Percentiles rank a stretch among this genome's conserved stretches.
Evolutionary conservation across 1,139 yeast species (phyloP).

Genomic region (Zygoascus sp.): DNA sequence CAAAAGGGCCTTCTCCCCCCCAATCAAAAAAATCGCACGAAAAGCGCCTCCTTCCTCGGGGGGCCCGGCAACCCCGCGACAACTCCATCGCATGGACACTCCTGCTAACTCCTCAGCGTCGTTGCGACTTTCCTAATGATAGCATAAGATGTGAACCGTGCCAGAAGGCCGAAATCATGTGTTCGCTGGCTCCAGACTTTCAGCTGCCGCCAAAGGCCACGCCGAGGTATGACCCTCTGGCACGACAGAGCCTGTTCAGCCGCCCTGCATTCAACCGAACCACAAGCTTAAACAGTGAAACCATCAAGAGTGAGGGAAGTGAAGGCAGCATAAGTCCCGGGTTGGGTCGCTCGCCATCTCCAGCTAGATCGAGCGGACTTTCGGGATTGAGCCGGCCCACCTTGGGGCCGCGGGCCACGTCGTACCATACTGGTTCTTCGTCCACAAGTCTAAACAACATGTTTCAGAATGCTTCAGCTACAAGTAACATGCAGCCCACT

Average conservation of each 20-base stretch:
- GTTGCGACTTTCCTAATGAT: conserved; percentile 32
- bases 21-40: too few relatives aligned
- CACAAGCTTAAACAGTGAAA: conserved; percentile 1
- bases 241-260: conserved; percentile 18
- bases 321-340: background rate
- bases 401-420: conserved; percentile 21
- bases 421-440: conserved; percentile 11
- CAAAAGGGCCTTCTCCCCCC: too few relatives aligned
- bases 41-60: too few relatives aligned
- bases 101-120: conserved; percentile 20
- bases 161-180: conserved; percentile 30
- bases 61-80: too few relatives aligned
- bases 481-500: too few relatives aligned
- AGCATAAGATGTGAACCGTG: conserved; percentile 33
- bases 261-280: conserved; percentile 9
- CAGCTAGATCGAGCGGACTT: background rate
- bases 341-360: background rate
- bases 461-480: background rate
- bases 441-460: conserved; percentile 4
- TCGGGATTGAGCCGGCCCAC: conserved; percentile 16
- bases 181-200: conserved; percentile 33
- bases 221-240: conserved; percentile 24
- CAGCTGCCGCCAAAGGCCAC: conserved; percentile 29
- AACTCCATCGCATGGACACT: background rate
- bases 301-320: background rate